These are phyloP conservation scores for Trametes sp. DNA, from an alignment of 1,284 basidiomycete genomes.

Conservation along the genomic window DNA sequence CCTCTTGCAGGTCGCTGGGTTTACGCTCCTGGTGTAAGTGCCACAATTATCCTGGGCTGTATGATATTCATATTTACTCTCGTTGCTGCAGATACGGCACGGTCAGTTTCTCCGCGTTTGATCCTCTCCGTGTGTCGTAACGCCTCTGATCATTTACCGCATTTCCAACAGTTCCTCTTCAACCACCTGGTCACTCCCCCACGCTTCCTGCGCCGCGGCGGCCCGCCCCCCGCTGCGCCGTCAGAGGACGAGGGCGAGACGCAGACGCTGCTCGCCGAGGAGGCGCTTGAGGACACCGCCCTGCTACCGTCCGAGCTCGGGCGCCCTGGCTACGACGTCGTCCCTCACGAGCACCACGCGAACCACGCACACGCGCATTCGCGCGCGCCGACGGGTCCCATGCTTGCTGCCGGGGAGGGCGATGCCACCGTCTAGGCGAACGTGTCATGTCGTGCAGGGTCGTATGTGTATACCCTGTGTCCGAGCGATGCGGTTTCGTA, in stretches of 20 bases:
- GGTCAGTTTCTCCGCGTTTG: slow-evolving; percentile 26
- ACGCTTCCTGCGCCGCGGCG: slow-evolving; percentile 56
- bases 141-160: slow-evolving; percentile 13
- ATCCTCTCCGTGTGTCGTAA: background rate
- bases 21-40: slow-evolving; percentile 88
- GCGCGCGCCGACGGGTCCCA: slow-evolving; percentile 9
- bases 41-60: slow-evolving; percentile 7
- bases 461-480: background rate
- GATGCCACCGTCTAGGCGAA: slow-evolving; percentile 13
- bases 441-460: no score
- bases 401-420: slow-evolving; percentile 10
- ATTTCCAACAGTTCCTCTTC: slow-evolving; percentile 70
- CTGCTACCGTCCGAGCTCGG: slow-evolving; percentile 76
- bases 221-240: slow-evolving; percentile 33
- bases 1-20: slow-evolving; percentile 88
- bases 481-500: no score
- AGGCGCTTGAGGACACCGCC: slow-evolving; percentile 74
- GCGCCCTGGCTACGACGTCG: slow-evolving; percentile 73
- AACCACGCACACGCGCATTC: slow-evolving; percentile 22
- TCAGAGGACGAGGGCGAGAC: slow-evolving; percentile 56
- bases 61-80: slow-evolving; percentile 31
- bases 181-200: slow-evolving; percentile 76
- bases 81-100: slow-evolving; percentile 42
- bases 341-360: slow-evolving; percentile 51
- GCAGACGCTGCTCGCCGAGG: slow-evolving; percentile 51